Evolutionary conservation across 2,329 filamentous ascomycete genomes (phyloP), one percentile per base, ranked within the genome.

Genomic region (Fusarium haematococcum): DNA sequence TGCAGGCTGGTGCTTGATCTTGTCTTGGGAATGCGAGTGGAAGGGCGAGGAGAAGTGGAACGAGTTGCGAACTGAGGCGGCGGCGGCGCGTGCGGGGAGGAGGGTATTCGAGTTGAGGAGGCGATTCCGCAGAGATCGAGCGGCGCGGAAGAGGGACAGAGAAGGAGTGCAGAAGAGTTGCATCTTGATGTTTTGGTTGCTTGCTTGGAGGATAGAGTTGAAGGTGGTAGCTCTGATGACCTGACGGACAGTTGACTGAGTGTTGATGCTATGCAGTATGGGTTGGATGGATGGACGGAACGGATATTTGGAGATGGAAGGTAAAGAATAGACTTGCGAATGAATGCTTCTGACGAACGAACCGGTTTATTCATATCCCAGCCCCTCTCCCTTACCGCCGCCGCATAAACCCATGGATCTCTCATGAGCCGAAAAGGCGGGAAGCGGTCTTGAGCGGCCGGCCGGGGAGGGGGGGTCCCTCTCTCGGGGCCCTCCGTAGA

Each of bases 31-130:
- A 52, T 69, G 63, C 20, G 68, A 71, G 32, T 64, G 58, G 43
- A 73, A 70, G n/a, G 73, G 60, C 20, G 70, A 63, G 23, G 72
- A 68, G 71, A 70, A 75, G 57, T 74, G 74, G 33, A 78, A 63
- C 25, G 76, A 78, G 60, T 77, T 68, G 60, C 76, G 68, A 45
- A 78, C 64, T n/a, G 76, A 78, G 50, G 76, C 69, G 27, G 76
- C 76, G 23, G 75, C 74, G 27, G 68, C 62, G 48, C 69, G 72
- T 4, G 74, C 75, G 33, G 76, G 74, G 25, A 75, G 59, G 23
- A 75, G 56, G 35, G 73, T 67, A 11, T 68, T 70, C n/a, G 75
- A 73, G 58, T 66, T 70, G 60, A 78, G 65, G 20, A 78, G 58
- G 32, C 73, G 73, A 14, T 72, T 78, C 63, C 76, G 76, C 32